phyloP scores from a whole-genome alignment of 2,329 filamentous ascomycete species.

The Ophiocordyceps camponoti-saundersi region DNA sequence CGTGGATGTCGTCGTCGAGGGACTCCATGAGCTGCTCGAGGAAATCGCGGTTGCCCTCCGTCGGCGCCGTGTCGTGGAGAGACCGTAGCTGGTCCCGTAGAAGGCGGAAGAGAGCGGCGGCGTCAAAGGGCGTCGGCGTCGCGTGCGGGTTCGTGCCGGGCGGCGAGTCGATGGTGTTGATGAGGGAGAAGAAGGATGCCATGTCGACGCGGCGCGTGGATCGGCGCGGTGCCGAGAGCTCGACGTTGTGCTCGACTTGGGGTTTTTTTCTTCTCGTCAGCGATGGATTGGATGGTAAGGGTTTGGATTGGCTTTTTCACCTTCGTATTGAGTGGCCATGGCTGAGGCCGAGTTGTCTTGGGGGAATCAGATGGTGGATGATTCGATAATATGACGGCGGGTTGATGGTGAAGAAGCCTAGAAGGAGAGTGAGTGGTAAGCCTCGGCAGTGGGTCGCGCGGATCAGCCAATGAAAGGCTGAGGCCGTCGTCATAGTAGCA shows the following conservation, averaged over 20 bases:
- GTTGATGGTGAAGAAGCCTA: too few relatives aligned
- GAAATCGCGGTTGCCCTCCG: conserved; percentile 28
- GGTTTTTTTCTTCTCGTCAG: not conserved
- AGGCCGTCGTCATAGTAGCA: too few relatives aligned
- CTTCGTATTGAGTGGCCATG: conserved; percentile 43
- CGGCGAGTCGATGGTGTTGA: conserved; percentile 30
- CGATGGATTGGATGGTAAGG: not conserved
- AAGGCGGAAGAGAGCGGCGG: conserved; percentile 38
- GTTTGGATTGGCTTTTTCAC: conserved; percentile 11
- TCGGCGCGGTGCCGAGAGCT: conserved; percentile 20
- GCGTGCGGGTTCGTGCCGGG: conserved; percentile 32
- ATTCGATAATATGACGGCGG: too few relatives aligned
- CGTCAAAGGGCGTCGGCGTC: conserved; percentile 41
- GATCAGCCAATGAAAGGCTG: too few relatives aligned
- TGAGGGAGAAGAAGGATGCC: conserved; percentile 43
- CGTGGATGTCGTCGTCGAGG: conserved; percentile 32
- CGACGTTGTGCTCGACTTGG: conserved; percentile 48
- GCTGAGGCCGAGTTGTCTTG: conserved; percentile 3
- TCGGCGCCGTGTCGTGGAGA: conserved; percentile 30
- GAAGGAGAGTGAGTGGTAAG: too few relatives aligned
- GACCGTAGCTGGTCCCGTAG: conserved; percentile 40
- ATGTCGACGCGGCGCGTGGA: conserved; percentile 41
- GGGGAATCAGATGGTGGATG: too few relatives aligned
- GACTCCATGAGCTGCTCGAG: conserved; percentile 29
- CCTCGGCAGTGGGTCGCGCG: too few relatives aligned